phyloP scores from a whole-genome alignment of 2,329 filamentous ascomycete species.

The Sordariomycetes sp. region DNA sequence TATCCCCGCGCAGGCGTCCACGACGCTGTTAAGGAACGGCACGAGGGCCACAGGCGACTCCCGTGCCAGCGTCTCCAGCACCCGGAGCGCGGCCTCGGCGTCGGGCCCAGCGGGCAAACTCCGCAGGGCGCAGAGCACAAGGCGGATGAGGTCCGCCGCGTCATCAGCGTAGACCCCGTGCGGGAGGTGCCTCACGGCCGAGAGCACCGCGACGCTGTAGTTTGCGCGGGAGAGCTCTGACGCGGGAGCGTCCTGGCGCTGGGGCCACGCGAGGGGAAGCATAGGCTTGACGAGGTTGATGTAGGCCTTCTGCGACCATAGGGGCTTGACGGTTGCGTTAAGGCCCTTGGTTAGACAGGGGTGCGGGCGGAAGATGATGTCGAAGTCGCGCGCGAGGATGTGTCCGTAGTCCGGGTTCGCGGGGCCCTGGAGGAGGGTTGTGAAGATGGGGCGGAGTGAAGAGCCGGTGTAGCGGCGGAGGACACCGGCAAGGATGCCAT shows the following conservation, averaged over 20 bases:
- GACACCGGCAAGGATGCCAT: slow-evolving; percentile 17
- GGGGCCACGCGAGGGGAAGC: slow-evolving; percentile 26
- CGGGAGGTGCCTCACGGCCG: slow-evolving; percentile 33
- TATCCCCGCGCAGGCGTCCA: slow-evolving; percentile 26
- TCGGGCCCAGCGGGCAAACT: slow-evolving; percentile 27
- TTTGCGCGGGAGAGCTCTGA: slow-evolving; percentile 18
- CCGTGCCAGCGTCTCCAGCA: slow-evolving; percentile 32
- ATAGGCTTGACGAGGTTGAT: slow-evolving; percentile 30
- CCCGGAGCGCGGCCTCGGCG: slow-evolving; percentile 30
- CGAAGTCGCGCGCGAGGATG: slow-evolving; percentile 25
- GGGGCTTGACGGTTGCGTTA: slow-evolving; percentile 27
- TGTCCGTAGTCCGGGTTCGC: slow-evolving; percentile 19
- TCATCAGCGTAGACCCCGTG: slow-evolving; percentile 40
- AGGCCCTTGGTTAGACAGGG: slow-evolving; percentile 22
- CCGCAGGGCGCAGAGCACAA: slow-evolving; percentile 32
- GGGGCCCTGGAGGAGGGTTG: slow-evolving; percentile 21
- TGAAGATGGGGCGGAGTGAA: slow-evolving; percentile 17
- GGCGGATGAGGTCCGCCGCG: slow-evolving; percentile 27
- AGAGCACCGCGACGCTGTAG: slow-evolving; percentile 32
- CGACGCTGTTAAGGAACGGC: slow-evolving; percentile 33
- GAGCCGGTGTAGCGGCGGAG: slow-evolving; percentile 22
- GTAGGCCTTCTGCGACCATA: slow-evolving; percentile 37
- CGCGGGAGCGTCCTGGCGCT: slow-evolving; percentile 8
- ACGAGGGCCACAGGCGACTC: slow-evolving; percentile 30
- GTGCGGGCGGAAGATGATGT: slow-evolving; percentile 26